Conservation (phyloP, 202 grass and related monocot genomes). For the Thinopyrum obtusiflorum region DNA sequence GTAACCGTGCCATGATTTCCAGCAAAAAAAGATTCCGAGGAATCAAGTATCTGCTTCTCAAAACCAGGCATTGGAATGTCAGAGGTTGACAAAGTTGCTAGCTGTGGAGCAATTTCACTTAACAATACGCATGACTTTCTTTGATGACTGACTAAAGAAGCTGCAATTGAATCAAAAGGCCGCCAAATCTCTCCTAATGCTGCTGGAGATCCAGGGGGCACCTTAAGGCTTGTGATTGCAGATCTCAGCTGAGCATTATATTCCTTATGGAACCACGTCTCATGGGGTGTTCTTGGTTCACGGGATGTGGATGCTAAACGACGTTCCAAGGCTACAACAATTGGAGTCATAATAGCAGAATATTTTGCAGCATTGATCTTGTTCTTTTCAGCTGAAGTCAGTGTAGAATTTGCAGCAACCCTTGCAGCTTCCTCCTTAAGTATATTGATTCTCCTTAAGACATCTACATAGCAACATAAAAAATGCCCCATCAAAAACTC, state of each 20-base stretch:
- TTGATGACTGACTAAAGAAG: constrained; percentile 82
- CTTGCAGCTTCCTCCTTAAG: constrained; percentile 95
- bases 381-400: constrained; percentile 78
- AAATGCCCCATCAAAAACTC: constrained; percentile 24
- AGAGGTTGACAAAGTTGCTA: constrained; percentile 72
- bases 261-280: constrained; percentile 90
- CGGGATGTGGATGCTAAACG: constrained; percentile 82
- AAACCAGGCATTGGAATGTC: constrained; percentile 99
- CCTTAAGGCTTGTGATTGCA: constrained; percentile 76
- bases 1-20: constrained; percentile 60
- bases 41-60: constrained; percentile 82
- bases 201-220: constrained; percentile 64
- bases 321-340: constrained; percentile 92
- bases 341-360: constrained; percentile 95
- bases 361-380: constrained; percentile 98
- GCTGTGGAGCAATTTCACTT: constrained; percentile 84
- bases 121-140: constrained; percentile 77
- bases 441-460: constrained; percentile 85
- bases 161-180: constrained; percentile 75
- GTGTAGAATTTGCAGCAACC: constrained; percentile 84
- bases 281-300: constrained; percentile 86
- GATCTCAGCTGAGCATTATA: constrained; percentile 71
- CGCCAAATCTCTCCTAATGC: constrained; percentile 79
- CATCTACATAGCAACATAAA: constrained; percentile 63
- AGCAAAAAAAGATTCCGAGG: constrained; percentile 43